These are phyloP conservation scores for Setaria italica DNA, from an alignment of 202 grass and related monocot genomes.

Conservation along the genomic window DNA sequence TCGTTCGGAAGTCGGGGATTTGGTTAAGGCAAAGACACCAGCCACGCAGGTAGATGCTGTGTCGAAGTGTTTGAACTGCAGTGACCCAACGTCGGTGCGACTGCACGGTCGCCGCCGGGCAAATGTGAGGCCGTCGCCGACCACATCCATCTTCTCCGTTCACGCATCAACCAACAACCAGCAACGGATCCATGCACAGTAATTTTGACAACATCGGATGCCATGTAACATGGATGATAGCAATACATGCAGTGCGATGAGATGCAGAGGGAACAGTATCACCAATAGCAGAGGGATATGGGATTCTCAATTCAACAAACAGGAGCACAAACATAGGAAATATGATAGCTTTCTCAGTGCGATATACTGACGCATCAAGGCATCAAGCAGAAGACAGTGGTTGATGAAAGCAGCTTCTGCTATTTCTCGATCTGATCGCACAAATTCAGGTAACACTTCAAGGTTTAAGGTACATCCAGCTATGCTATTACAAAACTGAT, in stretches of 20 bases:
- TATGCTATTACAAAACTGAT: constrained; percentile 51
- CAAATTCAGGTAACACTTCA: background rate
- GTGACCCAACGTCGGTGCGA: no score
- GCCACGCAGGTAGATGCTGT: background rate
- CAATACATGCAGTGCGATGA: background rate
- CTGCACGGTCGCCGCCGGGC: background rate
- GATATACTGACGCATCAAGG: background rate
- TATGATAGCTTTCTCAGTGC: background rate
- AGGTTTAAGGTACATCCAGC: constrained; percentile 37
- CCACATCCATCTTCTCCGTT: background rate
- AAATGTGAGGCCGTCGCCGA: background rate
- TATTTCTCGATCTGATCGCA: constrained; percentile 38
- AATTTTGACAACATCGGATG: background rate
- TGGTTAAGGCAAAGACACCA: background rate
- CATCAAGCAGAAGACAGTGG: background rate
- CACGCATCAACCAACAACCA: background rate
- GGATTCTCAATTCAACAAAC: constrained; percentile 1
- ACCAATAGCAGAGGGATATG: background rate
- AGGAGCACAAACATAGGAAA: background rate
- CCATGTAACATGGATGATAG: background rate
- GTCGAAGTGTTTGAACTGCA: background rate
- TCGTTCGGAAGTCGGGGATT: background rate
- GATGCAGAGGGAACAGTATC: background rate
- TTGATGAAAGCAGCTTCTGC: constrained; percentile 23
- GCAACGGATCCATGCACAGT: background rate